Conservation (phyloP, 164 flowering plant species). For the Euptelea pleiosperma region DNA sequence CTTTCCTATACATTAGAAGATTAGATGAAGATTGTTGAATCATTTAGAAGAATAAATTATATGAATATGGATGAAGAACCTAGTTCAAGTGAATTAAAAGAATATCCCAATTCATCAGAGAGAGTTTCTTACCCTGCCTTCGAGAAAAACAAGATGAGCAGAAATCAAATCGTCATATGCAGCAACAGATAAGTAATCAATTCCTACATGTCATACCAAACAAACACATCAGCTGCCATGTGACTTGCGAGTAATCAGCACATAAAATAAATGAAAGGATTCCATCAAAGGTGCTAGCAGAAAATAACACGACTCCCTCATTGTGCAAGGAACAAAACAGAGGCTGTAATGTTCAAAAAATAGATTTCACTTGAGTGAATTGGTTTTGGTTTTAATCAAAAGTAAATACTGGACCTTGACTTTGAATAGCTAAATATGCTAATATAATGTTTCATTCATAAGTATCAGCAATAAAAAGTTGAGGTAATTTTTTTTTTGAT, state of each 20-base stretch:
- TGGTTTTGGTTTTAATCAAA: no score
- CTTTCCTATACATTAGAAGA: no score
- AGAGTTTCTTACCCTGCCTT: constrained; percentile 56
- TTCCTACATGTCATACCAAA: constrained; percentile 47
- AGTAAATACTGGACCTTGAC: no score
- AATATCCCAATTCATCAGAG: no score
- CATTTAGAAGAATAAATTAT: no score
- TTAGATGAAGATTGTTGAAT: no score
- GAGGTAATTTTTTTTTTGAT: no score
- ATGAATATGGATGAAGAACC: no score
- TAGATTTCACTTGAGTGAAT: background rate
- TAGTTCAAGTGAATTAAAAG: no score
- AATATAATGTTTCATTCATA: no score
- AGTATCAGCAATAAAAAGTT: no score
- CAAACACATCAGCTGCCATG: constrained; percentile 7
- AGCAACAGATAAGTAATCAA: constrained; percentile 92
- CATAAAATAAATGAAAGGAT: background rate
- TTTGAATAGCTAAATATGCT: no score
- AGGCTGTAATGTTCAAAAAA: background rate
- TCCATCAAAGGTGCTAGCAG: background rate
- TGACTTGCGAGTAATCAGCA: background rate
- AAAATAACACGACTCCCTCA: background rate
- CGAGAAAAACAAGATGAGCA: constrained; percentile 65
- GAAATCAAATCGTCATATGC: constrained; percentile 71
- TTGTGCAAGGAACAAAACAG: background rate